Conservation (phyloP, 1,139 yeast genomes). For the Tardiomyces blankii region DNA sequence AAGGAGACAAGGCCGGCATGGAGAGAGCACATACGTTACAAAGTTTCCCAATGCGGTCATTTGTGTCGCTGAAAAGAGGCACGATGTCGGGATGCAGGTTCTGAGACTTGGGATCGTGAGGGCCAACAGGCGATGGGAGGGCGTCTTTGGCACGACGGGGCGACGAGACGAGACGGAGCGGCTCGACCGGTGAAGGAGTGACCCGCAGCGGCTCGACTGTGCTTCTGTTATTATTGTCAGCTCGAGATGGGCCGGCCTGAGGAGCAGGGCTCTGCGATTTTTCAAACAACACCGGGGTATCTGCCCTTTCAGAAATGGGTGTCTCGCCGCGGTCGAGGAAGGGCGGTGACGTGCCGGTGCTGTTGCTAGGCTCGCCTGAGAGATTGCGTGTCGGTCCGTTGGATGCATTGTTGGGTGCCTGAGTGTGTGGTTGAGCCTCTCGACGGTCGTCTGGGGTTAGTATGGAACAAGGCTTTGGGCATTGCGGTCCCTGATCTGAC, state of each 20-base stretch:
- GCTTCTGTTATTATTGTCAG: neutral
- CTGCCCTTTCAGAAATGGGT: constrained; percentile 13
- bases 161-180: neutral
- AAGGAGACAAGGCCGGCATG: too few species aligned
- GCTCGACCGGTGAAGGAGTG: neutral
- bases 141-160: neutral
- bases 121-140: neutral
- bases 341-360: constrained; percentile 10
- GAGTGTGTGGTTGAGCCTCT: too few species aligned
- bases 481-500: too few species aligned
- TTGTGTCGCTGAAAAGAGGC: constrained; percentile 20
- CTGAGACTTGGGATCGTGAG: neutral
- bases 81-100: constrained; percentile 22
- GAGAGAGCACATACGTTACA: constrained; percentile 5
- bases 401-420: too few species aligned
- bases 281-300: constrained; percentile 8
- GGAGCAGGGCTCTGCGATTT: neutral
- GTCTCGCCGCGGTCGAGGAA: constrained; percentile 11
- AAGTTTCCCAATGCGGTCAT: constrained; percentile 18
- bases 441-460: too few species aligned
- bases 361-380: neutral
- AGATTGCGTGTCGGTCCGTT: neutral
- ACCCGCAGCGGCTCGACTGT: neutral
- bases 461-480: too few species aligned
- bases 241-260: neutral